phyloP scores from a whole-genome alignment of 257 asterid species.

The Solanum chilense region DNA sequence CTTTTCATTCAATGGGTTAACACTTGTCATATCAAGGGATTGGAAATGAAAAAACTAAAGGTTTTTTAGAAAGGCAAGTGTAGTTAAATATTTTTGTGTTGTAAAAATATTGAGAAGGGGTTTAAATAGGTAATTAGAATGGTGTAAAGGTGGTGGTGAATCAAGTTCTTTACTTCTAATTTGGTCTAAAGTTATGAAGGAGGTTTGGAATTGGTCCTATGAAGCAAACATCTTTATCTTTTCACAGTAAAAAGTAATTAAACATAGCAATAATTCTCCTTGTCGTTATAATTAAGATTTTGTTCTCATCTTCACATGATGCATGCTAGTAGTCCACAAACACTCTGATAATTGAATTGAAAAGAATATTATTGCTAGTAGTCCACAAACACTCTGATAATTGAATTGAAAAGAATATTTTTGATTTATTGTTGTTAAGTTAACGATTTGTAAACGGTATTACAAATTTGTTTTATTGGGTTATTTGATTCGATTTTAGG shows the following conservation, averaged over 20 bases:
- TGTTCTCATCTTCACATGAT: background rate
- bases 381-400: too few relatives aligned
- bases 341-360: background rate
- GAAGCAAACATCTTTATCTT: background rate
- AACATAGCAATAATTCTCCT: background rate
- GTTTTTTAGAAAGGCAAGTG: background rate
- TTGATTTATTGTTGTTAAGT: too few relatives aligned
- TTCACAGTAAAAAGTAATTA: background rate
- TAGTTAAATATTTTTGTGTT: slow-evolving; percentile 3
- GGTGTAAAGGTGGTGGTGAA: slow-evolving; percentile 41
- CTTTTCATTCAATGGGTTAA: background rate
- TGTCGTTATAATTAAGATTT: background rate
- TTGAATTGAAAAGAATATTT: too few relatives aligned
- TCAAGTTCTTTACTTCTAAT: slow-evolving; percentile 53
- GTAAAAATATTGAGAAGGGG: background rate
- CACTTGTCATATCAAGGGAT: background rate
- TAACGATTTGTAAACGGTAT: too few relatives aligned
- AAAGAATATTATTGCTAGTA: too few relatives aligned
- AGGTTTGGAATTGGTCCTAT: slow-evolving; percentile 33
- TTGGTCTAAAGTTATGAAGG: slow-evolving; percentile 18
- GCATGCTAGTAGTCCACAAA: background rate
- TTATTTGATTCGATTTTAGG: too few relatives aligned
- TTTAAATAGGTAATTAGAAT: slow-evolving; percentile 27
- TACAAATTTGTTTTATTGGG: too few relatives aligned
- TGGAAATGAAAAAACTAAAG: too few relatives aligned